Evolutionary conservation across 2,329 filamentous ascomycete genomes (phyloP).

Genomic region (Diaporthe sp.): DNA sequence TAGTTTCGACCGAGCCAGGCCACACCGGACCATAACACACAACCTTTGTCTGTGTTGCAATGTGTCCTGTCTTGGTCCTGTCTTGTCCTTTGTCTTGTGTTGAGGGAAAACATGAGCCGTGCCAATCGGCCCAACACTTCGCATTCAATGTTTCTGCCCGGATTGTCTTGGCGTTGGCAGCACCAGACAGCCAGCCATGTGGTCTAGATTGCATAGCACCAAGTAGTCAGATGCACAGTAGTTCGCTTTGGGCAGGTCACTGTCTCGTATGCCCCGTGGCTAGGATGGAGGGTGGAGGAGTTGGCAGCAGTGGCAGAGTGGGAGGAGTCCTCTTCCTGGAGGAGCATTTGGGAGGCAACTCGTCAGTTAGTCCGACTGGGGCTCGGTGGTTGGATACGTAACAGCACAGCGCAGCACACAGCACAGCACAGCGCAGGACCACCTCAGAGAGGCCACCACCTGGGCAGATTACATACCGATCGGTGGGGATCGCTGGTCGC

Average conservation of each 20-base stretch:
- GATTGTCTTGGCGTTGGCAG: slow-evolving; percentile 2
- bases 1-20: slow-evolving; percentile 30
- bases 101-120: slow-evolving; percentile 3
- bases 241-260: slow-evolving; percentile 20
- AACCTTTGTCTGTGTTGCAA: slow-evolving; percentile 1
- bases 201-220: slow-evolving; percentile 18
- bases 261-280: slow-evolving; percentile 23
- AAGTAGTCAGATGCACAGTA: slow-evolving; percentile 17
- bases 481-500: neutral
- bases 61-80: neutral
- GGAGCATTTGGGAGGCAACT: slow-evolving; percentile 24
- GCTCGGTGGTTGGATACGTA: slow-evolving; percentile 19
- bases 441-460: neutral
- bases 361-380: slow-evolving; percentile 4
- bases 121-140: neutral
- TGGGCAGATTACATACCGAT: neutral
- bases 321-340: neutral
- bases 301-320: neutral
- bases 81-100: slow-evolving; percentile 18
- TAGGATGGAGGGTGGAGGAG: neutral
- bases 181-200: neutral
- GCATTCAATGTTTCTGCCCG: neutral
- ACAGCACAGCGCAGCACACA: slow-evolving; percentile 2
- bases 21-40: slow-evolving; percentile 14
- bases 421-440: neutral